Conservation (phyloP, 805 yeast species). For the Teunomyces pallodes region DNA sequence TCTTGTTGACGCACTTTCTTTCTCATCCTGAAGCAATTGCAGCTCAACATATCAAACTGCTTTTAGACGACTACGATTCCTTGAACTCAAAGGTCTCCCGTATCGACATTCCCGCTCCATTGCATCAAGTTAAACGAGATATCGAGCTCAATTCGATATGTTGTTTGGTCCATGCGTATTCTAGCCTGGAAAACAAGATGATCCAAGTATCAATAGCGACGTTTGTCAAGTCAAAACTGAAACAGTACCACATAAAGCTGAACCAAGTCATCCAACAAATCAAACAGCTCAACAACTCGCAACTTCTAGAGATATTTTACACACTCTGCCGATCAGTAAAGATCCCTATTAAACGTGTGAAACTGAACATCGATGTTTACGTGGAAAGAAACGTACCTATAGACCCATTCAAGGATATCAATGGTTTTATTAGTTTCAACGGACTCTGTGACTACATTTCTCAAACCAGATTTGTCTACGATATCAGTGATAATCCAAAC, state of each 20-base stretch:
- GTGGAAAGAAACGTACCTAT: constrained; percentile 6
- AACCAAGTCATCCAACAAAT: not conserved
- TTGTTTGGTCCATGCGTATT: not conserved
- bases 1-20: constrained; percentile 9
- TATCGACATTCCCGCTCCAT: not conserved
- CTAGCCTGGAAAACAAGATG: not conserved
- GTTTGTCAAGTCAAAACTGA: constrained; percentile 3
- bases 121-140: not conserved
- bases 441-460: constrained; percentile 23
- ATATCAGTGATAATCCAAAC: not conserved
- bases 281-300: not conserved
- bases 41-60: constrained; percentile 10
- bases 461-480: constrained; percentile 11
- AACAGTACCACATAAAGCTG: constrained; percentile 4
- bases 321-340: not conserved
- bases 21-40: not conserved
- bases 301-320: not conserved
- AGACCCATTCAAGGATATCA: constrained; percentile 11
- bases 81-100: not conserved
- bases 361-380: not conserved
- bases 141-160: not conserved
- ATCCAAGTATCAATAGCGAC: constrained; percentile 4
- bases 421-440: constrained; percentile 19
- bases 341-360: not conserved
- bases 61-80: constrained; percentile 9